Evolutionary conservation across 2,329 filamentous ascomycete species (phyloP), one percentile per base, ranked within the genome.

Genomic region (Aspergillus piperis): DNA sequence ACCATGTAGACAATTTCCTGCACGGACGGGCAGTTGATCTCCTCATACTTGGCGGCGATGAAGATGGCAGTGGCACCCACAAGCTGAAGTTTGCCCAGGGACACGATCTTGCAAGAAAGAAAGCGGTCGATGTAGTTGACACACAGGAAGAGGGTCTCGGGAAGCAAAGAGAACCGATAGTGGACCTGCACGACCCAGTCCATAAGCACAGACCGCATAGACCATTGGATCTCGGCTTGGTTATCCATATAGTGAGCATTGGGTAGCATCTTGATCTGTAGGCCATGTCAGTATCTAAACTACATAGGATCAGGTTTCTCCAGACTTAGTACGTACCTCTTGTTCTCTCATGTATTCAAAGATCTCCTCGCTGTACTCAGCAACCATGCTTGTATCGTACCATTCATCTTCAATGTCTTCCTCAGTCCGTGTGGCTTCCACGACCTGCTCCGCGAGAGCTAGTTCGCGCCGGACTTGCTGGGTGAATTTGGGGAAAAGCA

Each of bases 1-100:
- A 99, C 95, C 94, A 99, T 98, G 82, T 94, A 98, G 62, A 96
- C 90, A 71, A 99, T 96, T 81, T 99, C 95, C 63, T 90, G 86
- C 21, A 99, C 88, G 0, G 94, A 96, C 23, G 93, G 95, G 76
- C 93, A 96, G 78, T 96, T 96, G 81, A 99, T 97, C 80, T 99
- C 95, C 77, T 99, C 95, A 73, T 97, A 99, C 79, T 99, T 99
- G 68, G 95, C 91, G 11, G 95, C 95, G 62, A 99, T 89, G 70
- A 98, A 93, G 67, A 99, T 90, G 25, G 95, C 95, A 3, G 95
- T 98, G 21, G 95, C 94, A 50, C 95, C 95, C 54, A 98, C 95
- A 15, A 99, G 86, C 80, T 99, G 95, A 49, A 99, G 84, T 80
- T 98, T 98, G 63, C 90, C 91, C 13, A 98, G 85, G 1, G 95